Conservation (phyloP, 176 grass and related monocot species). For the Triticum timopheevii region DNA sequence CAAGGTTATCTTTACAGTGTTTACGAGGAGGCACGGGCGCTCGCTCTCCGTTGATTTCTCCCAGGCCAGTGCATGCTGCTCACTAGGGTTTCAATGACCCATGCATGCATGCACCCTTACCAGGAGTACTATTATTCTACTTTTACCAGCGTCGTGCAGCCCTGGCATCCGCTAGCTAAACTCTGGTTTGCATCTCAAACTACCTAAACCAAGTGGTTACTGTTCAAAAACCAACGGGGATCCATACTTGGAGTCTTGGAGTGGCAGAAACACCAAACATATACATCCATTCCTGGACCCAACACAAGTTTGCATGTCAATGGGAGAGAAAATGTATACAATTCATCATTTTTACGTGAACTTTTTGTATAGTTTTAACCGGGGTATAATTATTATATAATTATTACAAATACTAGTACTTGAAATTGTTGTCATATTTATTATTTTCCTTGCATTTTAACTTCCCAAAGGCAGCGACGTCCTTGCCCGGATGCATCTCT, state of each 20-base stretch:
- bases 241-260: not conserved
- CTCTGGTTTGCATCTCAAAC: slow-evolving; percentile 42
- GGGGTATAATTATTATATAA: not conserved
- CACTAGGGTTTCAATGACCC: slow-evolving; percentile 34
- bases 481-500: not conserved
- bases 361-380: not conserved
- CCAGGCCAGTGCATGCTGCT: slow-evolving; percentile 42
- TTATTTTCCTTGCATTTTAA: not conserved
- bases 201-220: slow-evolving; percentile 27
- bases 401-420: not conserved
- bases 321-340: not conserved
- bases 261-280: not conserved
- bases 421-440: not conserved
- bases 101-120: slow-evolving; percentile 2
- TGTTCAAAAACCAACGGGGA: not conserved
- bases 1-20: slow-evolving; percentile 45
- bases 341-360: not conserved
- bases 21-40: slow-evolving; percentile 69
- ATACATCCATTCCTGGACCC: not conserved
- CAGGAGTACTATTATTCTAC: slow-evolving; percentile 5
- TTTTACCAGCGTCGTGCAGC: not conserved
- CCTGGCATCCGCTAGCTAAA: not conserved
- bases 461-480: not conserved
- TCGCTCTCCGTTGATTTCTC: slow-evolving; percentile 82
- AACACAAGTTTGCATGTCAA: slow-evolving; percentile 1